Conservation (phyloP, 1,139 yeast genomes). For the Sugiyamaella xylanicola region DNA sequence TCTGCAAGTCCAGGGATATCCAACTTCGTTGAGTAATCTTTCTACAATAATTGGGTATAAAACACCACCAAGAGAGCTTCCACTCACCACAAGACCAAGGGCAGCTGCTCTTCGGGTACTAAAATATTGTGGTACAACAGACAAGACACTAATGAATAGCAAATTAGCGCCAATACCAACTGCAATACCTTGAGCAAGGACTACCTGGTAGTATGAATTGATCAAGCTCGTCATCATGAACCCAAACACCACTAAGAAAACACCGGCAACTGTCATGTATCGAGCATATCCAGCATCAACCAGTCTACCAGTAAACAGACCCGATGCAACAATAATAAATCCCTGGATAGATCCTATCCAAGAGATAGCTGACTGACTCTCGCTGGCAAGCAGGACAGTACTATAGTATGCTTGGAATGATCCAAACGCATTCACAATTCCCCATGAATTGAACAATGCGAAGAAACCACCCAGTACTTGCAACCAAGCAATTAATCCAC, state of each 20-base stretch:
- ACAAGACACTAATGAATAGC: slow-evolving; percentile 32
- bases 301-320: slow-evolving; percentile 60
- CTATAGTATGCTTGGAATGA: slow-evolving; percentile 62
- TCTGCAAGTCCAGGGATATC: slow-evolving; percentile 42
- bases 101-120: slow-evolving; percentile 56
- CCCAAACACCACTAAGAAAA: slow-evolving; percentile 50
- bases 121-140: slow-evolving; percentile 52
- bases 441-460: slow-evolving; percentile 57
- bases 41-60: slow-evolving; percentile 39
- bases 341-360: slow-evolving; percentile 67
- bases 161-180: slow-evolving; percentile 57
- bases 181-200: slow-evolving; percentile 58
- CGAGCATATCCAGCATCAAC: slow-evolving; percentile 51
- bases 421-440: slow-evolving; percentile 61
- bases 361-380: slow-evolving; percentile 52
- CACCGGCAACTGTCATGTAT: slow-evolving; percentile 47
- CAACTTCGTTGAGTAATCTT: slow-evolving; percentile 35
- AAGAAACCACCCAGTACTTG: slow-evolving; percentile 46
- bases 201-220: slow-evolving; percentile 53
- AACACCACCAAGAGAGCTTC: slow-evolving; percentile 53
- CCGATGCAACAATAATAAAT: slow-evolving; percentile 53
- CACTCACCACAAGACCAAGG: slow-evolving; percentile 57
- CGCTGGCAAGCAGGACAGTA: slow-evolving; percentile 48
- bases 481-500: slow-evolving; percentile 40
- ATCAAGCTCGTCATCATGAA: slow-evolving; percentile 57